These are phyloP conservation scores for Phalaenopsis equestris DNA, from an alignment of 106 monocot species.

Conservation along the genomic window DNA sequence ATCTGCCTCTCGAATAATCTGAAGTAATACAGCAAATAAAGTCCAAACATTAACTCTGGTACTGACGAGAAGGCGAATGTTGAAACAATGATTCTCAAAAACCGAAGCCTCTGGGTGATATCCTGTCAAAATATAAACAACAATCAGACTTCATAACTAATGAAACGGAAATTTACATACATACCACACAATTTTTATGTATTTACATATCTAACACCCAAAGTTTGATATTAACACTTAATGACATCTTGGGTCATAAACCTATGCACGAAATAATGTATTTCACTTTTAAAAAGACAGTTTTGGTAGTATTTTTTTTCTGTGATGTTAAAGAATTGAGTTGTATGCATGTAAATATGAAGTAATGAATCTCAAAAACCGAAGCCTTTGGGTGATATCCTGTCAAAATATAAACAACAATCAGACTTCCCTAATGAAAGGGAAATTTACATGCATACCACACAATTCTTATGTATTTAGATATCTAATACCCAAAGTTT, in stretches of 20 bases:
- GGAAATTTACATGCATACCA: too few relatives aligned
- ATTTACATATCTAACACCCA: too few relatives aligned
- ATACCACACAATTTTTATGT: too few relatives aligned
- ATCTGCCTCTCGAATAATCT: conserved; percentile 92
- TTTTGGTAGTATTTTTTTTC: too few relatives aligned
- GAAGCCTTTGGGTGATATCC: conserved; percentile 48
- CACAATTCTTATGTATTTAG: too few relatives aligned
- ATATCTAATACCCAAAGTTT: too few relatives aligned
- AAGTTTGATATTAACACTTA: too few relatives aligned
- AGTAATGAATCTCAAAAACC: conserved; percentile 47
- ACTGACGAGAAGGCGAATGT: conserved; percentile 72
- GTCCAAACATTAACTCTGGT: conserved; percentile 73
- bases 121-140: conserved; percentile 40
- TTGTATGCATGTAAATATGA: conserved; percentile 5
- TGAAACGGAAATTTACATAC: neutral
- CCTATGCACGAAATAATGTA: too few relatives aligned
- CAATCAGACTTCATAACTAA: neutral
- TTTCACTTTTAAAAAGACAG: too few relatives aligned
- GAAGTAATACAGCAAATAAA: conserved; percentile 83
- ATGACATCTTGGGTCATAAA: too few relatives aligned
- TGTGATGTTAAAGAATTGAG: too few relatives aligned
- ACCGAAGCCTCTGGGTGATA: conserved; percentile 27
- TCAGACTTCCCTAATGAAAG: neutral
- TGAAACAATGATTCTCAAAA: conserved; percentile 58
- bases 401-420: conserved; percentile 22